A percentile compares a stretch with the other conserved stretches of the same genome.
These are phyloP conservation scores for Diaporthe batatas DNA, from an alignment of 2,329 filamentous ascomycete species.

Conservation along the genomic window DNA sequence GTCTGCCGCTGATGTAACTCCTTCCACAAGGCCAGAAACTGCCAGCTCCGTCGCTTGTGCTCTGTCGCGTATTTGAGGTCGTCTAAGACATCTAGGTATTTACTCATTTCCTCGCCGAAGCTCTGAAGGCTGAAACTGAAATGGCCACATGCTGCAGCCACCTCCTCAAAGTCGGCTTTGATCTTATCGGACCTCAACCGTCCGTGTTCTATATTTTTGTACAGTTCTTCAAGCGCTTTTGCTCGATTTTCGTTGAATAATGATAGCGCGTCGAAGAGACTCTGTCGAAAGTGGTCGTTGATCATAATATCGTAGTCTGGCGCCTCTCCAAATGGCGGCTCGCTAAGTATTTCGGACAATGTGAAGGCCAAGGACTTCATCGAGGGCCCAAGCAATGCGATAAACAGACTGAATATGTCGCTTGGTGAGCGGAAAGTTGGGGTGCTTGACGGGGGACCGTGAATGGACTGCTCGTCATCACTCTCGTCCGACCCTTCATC, in stretches of 20 bases:
- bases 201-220: conserved; percentile 81
- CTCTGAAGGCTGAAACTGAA: conserved; percentile 94
- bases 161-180: conserved; percentile 95
- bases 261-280: conserved; percentile 82
- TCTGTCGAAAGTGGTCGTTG: conserved; percentile 84
- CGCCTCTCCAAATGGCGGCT: conserved; percentile 82
- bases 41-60: conserved; percentile 76
- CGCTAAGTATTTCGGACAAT: conserved; percentile 86
- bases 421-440: conserved; percentile 71
- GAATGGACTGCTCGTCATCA: conserved; percentile 57
- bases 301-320: conserved; percentile 78
- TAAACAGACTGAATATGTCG: conserved; percentile 94
- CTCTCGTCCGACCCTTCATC: conserved; percentile 73
- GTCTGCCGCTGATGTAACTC: conserved; percentile 40
- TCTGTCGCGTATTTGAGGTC: conserved; percentile 82
- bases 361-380: conserved; percentile 98
- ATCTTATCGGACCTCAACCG: conserved; percentile 78
- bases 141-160: conserved; percentile 96
- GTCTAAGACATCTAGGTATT: conserved; percentile 86
- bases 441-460: conserved; percentile 42
- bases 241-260: conserved; percentile 83
- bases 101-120: conserved; percentile 90
- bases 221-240: conserved; percentile 82
- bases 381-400: conserved; percentile 87
- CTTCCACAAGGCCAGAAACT: conserved; percentile 87